Conservation (phyloP, 768 basidiomycete genomes). For the Termitomyces bulborhizus region DNA sequence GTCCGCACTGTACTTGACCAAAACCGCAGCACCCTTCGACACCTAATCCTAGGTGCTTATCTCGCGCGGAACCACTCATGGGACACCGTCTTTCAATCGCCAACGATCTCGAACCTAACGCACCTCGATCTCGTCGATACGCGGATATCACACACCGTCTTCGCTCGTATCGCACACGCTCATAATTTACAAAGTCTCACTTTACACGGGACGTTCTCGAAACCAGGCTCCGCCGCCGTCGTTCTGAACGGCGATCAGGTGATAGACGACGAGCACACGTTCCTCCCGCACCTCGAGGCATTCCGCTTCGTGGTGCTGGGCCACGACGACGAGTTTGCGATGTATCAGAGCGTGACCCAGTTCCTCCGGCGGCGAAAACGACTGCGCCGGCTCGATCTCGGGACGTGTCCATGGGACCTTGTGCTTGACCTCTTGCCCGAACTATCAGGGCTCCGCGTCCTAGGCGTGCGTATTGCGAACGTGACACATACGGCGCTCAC, state of each 20-base stretch:
- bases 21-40: constrained; percentile 49
- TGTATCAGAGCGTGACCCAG: constrained; percentile 50
- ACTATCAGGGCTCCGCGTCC: constrained; percentile 43
- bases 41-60: constrained; percentile 66
- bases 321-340: constrained; percentile 45
- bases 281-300: constrained; percentile 54
- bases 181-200: constrained; percentile 57
- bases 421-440: constrained; percentile 45
- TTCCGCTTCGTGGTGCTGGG: constrained; percentile 63
- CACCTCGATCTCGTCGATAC: constrained; percentile 69
- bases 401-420: constrained; percentile 62
- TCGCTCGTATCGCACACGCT: constrained; percentile 58
- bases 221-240: constrained; percentile 48
- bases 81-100: constrained; percentile 59
- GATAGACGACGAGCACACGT: constrained; percentile 49
- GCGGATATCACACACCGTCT: constrained; percentile 56
- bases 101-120: constrained; percentile 59
- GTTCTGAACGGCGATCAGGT: constrained; percentile 60
- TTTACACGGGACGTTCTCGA: constrained; percentile 60
- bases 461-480: constrained; percentile 52
- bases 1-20: constrained; percentile 57
- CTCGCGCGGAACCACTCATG: constrained; percentile 58
- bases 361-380: constrained; percentile 44
- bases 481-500: constrained; percentile 31
- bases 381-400: constrained; percentile 53